Base-by-base conservation (phyloP, 352 stramenopile genomes). In the Globisporangium ultimum region DNA sequence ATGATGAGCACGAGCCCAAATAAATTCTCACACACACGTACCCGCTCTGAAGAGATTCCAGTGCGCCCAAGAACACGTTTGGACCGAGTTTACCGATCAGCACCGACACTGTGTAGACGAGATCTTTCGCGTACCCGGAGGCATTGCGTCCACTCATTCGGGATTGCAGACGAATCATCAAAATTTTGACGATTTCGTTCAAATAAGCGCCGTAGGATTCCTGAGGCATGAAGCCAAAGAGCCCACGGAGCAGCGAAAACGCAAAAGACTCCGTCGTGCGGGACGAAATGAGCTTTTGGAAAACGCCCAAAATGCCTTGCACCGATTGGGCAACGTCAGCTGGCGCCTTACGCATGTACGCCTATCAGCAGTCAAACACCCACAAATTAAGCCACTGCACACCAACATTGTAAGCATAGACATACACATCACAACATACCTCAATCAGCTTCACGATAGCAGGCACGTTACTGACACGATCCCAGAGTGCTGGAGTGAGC, bases 261-360 rank as follows among this genome's bases (percentile, higher is more conserved):
- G 84, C 95, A 54, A 95, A 92, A 17, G 77, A 67, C 73, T 99
- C 97, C 1, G 91, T 98, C 14, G 91, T 89, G 53, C 93, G 74
- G 20, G 89, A 96, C 10, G 96, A 91, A 59, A 99, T 87, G 12
- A 99, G 78, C 60, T 99, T 99, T 72, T 99, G 97, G 65, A 99
- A 99, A n/a, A 99, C 90, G 41, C 97, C 97, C 13, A 99, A 78
- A 41, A 99, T 88, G 38, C 82, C 88, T 42, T 80, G 68, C 15
- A 88, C 81, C 0, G 87, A 88, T 42, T 78, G 72, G 20, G 92
- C 84, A 24, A 99, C 81, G 56, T 97, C 88, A 14, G 67, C 68
- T 13, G 93, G 84, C n/a, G 88, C 94, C 70, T 98, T 97, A 49
- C 76, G 84, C 61, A 99, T 88, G 81, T 99, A 99, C 0, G 97